Percentiles rank a stretch among this genome's conserved stretches.
phyloP scores from a whole-genome alignment of 1,284 basidiomycete genomes.

The Cryptococcus sp. region DNA sequence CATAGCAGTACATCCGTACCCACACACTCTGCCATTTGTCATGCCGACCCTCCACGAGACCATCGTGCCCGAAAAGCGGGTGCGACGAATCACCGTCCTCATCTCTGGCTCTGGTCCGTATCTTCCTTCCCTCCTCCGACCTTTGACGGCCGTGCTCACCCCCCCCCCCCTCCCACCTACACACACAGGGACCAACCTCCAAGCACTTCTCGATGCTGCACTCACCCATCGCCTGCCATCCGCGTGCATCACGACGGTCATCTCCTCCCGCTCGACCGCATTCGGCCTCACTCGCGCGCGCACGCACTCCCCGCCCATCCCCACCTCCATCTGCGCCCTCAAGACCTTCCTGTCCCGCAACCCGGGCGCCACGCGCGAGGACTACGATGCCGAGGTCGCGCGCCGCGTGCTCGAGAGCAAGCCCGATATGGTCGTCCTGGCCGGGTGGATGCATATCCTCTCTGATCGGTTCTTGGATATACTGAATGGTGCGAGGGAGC shows the following conservation, averaged over 20 bases:
- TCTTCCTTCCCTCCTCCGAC: constrained; percentile 1
- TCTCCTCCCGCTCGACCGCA: constrained; percentile 90
- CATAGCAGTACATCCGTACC: neutral
- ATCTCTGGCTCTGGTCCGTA: constrained; percentile 76
- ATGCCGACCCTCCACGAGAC: constrained; percentile 29
- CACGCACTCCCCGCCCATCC: constrained; percentile 67
- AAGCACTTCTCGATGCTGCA: constrained; percentile 89
- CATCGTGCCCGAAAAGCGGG: constrained; percentile 19
- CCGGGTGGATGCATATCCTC: constrained; percentile 97
- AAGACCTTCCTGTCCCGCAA: constrained; percentile 77
- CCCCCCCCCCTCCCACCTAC: neutral
- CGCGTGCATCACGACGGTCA: constrained; percentile 71
- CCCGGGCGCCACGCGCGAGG: constrained; percentile 68
- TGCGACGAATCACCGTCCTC: constrained; percentile 59
- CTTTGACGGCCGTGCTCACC: neutral
- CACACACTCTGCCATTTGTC: neutral
- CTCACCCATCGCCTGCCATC: constrained; percentile 58
- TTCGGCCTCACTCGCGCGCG: constrained; percentile 81
- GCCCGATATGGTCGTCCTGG: constrained; percentile 86
- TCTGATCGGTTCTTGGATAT: constrained; percentile 55
- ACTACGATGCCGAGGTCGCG: constrained; percentile 86
- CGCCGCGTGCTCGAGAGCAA: constrained; percentile 59
- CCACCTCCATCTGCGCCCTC: constrained; percentile 76
- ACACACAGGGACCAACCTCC: constrained; percentile 79
- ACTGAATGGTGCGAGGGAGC: constrained; percentile 38